Conservation (phyloP, 768 basidiomycete genomes). For the Lactarius trivialis region DNA sequence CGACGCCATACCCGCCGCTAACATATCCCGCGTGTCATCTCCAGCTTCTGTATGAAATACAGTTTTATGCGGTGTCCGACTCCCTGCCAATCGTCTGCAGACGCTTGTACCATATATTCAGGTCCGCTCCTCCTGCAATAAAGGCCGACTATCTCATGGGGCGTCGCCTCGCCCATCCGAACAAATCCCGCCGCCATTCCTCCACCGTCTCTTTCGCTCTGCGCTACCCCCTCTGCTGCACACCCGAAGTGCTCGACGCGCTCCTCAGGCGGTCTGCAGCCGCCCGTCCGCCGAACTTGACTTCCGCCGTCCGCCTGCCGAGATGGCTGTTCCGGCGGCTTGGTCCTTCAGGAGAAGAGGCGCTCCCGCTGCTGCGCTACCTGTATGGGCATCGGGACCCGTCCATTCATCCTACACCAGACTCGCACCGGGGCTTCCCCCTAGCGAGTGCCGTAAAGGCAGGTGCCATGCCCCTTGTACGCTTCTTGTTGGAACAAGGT, state of each 20-base stretch:
- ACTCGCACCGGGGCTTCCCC: conserved; percentile 76
- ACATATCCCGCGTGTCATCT: not conserved
- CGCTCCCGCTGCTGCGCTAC: conserved; percentile 57
- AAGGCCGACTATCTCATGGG: conserved; percentile 61
- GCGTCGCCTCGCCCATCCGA: conserved; percentile 23
- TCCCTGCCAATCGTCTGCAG: conserved; percentile 54
- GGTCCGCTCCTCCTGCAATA: conserved; percentile 47
- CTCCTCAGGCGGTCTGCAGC: conserved; percentile 34
- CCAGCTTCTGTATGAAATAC: conserved; percentile 75
- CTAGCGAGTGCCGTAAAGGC: conserved; percentile 73
- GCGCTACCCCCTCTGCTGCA: conserved; percentile 46
- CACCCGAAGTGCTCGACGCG: conserved; percentile 37
- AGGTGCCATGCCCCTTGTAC: conserved; percentile 54
- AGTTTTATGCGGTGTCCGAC: conserved; percentile 61
- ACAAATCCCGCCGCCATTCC: not conserved
- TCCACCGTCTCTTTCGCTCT: conserved; percentile 41
- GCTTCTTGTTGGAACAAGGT: conserved; percentile 61
- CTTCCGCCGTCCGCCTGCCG: conserved; percentile 41
- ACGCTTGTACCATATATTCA: conserved; percentile 48
- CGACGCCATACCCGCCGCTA: not conserved
- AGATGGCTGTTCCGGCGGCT: conserved; percentile 46
- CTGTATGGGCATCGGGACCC: conserved; percentile 41
- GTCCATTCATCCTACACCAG: conserved; percentile 38
- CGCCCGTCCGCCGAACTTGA: conserved; percentile 7
- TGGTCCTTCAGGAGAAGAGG: conserved; percentile 46